Conservation (phyloP, 345 rosid species). For the Melaleuca quinquenervia region DNA sequence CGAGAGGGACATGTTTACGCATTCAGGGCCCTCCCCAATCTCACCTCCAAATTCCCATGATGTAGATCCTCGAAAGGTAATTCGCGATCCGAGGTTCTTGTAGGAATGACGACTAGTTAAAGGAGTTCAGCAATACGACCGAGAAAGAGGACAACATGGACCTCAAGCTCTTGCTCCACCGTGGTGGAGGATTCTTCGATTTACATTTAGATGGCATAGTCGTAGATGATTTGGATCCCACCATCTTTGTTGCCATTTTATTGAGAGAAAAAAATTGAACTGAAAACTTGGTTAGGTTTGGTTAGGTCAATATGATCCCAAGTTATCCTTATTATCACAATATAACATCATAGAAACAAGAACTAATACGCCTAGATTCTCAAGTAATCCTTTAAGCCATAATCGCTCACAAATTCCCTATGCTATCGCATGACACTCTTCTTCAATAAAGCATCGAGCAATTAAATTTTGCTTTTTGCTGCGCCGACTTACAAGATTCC, state of each 20-base stretch:
- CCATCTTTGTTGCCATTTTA: background rate
- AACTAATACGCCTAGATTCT: too few species aligned
- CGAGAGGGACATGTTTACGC: background rate
- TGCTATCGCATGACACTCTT: too few species aligned
- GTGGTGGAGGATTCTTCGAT: slow-evolving; percentile 70
- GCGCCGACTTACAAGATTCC: too few species aligned
- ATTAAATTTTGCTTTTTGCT: too few species aligned
- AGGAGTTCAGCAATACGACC: slow-evolving; percentile 66
- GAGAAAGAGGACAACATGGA: slow-evolving; percentile 33
- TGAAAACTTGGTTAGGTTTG: too few species aligned
- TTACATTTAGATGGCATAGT: slow-evolving; percentile 18
- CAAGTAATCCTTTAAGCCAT: too few species aligned
- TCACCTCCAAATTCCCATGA: background rate
- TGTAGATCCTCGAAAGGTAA: background rate
- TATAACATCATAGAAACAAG: too few species aligned
- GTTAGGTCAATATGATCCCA: too few species aligned
- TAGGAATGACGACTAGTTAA: slow-evolving; percentile 36
- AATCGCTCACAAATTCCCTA: too few species aligned
- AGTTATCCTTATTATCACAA: too few species aligned
- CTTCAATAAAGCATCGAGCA: too few species aligned
- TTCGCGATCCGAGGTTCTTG: background rate
- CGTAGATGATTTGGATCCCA: background rate
- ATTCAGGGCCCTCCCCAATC: background rate
- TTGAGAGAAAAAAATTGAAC: too few species aligned
- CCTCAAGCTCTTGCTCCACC: slow-evolving; percentile 39